phyloP scores from a whole-genome alignment of 2,329 filamentous ascomycete species.

The Xylariales sp. region DNA sequence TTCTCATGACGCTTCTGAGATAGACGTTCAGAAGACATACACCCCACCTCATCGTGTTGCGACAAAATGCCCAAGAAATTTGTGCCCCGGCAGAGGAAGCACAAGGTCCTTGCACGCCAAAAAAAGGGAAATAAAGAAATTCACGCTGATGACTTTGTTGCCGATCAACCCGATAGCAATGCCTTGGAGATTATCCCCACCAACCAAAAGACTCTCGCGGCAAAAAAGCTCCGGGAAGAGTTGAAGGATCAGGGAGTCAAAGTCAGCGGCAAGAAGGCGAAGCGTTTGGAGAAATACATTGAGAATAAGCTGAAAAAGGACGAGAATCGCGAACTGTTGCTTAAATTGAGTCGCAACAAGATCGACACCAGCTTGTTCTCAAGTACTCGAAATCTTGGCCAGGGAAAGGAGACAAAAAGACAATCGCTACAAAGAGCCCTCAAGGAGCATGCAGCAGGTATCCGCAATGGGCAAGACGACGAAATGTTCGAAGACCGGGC shows the following conservation, averaged over 20 bases:
- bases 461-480: conserved; percentile 49
- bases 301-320: conserved; percentile 94
- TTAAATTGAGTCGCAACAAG: conserved; percentile 73
- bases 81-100: conserved; percentile 62
- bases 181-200: conserved; percentile 44
- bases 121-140: conserved; percentile 28
- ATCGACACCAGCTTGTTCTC: conserved; percentile 78
- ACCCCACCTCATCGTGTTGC: too few species aligned
- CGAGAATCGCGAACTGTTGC: conserved; percentile 78
- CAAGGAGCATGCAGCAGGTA: conserved; percentile 60
- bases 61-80: conserved; percentile 51
- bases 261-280: conserved; percentile 61
- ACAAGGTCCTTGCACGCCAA: conserved; percentile 60
- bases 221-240: conserved; percentile 53
- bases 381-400: conserved; percentile 73
- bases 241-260: conserved; percentile 47
- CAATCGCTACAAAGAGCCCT: conserved; percentile 62
- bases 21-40: too few species aligned
- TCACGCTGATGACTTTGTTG: conserved; percentile 29
- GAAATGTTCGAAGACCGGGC: conserved; percentile 43
- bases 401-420: conserved; percentile 65
- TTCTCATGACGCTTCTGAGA: too few species aligned
- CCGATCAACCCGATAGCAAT: conserved; percentile 45
- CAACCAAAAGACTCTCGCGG: conserved; percentile 44
- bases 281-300: conserved; percentile 64